These are phyloP conservation scores for Leccinum brunneo-olivaceum DNA, from an alignment of 1,284 basidiomycete species.

Conservation along the genomic window DNA sequence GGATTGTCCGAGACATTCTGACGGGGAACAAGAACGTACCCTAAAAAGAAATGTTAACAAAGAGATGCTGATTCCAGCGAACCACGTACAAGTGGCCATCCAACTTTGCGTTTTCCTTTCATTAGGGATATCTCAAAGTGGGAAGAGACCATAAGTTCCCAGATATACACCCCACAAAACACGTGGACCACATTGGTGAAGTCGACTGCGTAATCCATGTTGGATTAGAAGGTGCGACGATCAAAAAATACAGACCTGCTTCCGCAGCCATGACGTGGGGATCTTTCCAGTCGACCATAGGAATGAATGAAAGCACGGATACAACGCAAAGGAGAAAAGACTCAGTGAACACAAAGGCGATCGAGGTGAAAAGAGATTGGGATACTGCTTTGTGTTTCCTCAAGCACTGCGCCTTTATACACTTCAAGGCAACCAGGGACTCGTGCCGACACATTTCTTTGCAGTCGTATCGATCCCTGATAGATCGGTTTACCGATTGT, in stretches of 20 bases:
- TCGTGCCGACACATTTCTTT: conserved; percentile 6
- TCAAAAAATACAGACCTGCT: conserved; percentile 32
- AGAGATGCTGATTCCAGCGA: neutral
- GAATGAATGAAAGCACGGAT: conserved; percentile 14
- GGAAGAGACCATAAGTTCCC: conserved; percentile 59
- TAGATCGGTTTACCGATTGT: conserved; percentile 7
- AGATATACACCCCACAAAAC: conserved; percentile 57
- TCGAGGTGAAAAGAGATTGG: conserved; percentile 1
- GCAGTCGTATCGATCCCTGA: conserved; percentile 8
- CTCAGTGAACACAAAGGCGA: conserved; percentile 7
- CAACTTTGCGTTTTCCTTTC: conserved; percentile 46
- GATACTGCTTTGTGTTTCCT: conserved; percentile 6
- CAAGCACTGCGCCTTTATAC: conserved; percentile 17
- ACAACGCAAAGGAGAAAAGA: conserved; percentile 4
- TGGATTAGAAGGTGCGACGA: conserved; percentile 1
- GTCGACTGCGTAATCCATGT: conserved; percentile 34
- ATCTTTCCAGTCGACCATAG: conserved; percentile 56
- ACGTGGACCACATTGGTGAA: conserved; percentile 54
- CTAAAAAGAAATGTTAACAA: conserved; percentile 12
- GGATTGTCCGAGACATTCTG: neutral
- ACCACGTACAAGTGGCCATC: conserved; percentile 53
- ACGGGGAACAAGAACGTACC: conserved; percentile 11
- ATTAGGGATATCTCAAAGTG: conserved; percentile 63
- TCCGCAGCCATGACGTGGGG: conserved; percentile 42
- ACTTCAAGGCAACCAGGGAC: conserved; percentile 24